Evolutionary conservation across 352 stramenopile species (phyloP), one percentile per base, ranked within the genome.

Genomic region (Phytophthora tentaculata): DNA sequence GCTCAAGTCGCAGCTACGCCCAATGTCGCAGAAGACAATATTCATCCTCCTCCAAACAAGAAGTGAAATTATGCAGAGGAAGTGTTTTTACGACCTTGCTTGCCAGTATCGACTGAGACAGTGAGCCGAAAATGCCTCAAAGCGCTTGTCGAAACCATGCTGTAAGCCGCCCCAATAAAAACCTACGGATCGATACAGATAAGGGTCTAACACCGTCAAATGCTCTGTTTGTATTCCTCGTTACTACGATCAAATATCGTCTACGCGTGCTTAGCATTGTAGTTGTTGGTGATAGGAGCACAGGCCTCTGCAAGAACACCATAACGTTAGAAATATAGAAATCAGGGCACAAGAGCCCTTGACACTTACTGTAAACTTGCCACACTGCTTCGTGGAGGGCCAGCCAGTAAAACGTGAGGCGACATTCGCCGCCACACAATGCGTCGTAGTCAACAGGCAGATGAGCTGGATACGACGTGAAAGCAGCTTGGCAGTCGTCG

Each of bases 381-480:
- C 79, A 86, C 14, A 67, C 50, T 2, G 71, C 37, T 37, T 73
- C 53, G 50, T 84, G 76, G 14, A 86, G 45, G 37, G 77, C 79
- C 43, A 85, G 23, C 79, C 79, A 85, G 74, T 83, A 85, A 52
- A 88, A 87, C 9, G 60, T 71, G 35, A 90, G 64, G 12, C 20
- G 55, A 43, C 81, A 88, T 37, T 77, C 73, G n/a, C 73, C 73
- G 22, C 54, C 63, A 58, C 79, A 90, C 22, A 58, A n/a, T 2
- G 13, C 3, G 9, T 62, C 61, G 35, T 71, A 84, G 51, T 71
- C 50, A 3, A 84, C 56, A 4, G 76, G 76, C 2, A 84, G 45
- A 2, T 51, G 48, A 20, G 76, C 76, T 3, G 76, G 76, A 64
- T 77, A 80, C 19, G 54, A 55, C 23, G 67, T 69, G 65, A 69